These are phyloP conservation scores for Mycena kentingensis DNA, from an alignment of 768 basidiomycete genomes.

Conservation along the genomic window DNA sequence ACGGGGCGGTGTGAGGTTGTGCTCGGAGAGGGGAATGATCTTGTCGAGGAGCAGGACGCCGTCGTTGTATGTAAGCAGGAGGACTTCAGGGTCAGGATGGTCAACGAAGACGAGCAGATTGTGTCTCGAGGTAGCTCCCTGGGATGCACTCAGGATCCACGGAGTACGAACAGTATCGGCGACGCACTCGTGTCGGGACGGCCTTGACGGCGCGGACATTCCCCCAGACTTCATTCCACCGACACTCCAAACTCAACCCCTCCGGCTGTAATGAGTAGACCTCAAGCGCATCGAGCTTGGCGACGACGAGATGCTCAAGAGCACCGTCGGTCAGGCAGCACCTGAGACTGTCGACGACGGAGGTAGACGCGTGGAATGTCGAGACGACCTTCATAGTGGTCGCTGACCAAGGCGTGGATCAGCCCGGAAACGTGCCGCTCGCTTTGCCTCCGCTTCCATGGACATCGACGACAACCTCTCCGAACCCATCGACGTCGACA, in stretches of 20 bases:
- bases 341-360: slow-evolving; percentile 69
- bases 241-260: slow-evolving; percentile 62
- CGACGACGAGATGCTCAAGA: slow-evolving; percentile 67
- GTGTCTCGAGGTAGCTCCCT: slow-evolving; percentile 41
- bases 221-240: slow-evolving; percentile 65
- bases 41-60: slow-evolving; percentile 44
- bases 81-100: slow-evolving; percentile 73
- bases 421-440: background rate
- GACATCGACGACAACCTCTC: background rate
- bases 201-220: slow-evolving; percentile 58
- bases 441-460: background rate
- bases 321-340: slow-evolving; percentile 58
- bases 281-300: slow-evolving; percentile 66
- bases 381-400: slow-evolving; percentile 58
- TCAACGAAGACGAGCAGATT: slow-evolving; percentile 71
- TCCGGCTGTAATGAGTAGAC: slow-evolving; percentile 65
- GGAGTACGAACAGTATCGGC: background rate
- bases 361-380: slow-evolving; percentile 77
- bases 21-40: slow-evolving; percentile 57
- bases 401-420: slow-evolving; percentile 4
- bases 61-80: slow-evolving; percentile 54
- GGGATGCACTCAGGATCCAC: too few species aligned
- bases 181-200: slow-evolving; percentile 55
- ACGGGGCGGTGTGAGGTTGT: slow-evolving; percentile 45
- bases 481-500: slow-evolving; percentile 1